Conservation (phyloP, 176 grass and related monocot genomes). For the Triticum aestivum region DNA sequence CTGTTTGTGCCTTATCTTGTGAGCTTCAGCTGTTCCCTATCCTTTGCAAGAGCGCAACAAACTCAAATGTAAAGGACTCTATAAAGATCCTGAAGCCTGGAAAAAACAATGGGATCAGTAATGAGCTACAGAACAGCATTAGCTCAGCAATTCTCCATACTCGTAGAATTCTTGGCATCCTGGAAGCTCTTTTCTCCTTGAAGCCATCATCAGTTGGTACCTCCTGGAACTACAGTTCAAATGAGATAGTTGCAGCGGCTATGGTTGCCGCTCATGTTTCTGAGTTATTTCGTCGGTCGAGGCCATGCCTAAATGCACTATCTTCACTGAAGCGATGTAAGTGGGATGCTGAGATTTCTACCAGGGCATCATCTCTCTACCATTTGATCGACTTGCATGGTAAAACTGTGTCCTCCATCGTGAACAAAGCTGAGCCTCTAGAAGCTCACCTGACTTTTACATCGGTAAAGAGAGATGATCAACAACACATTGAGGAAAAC, state of each 20-base stretch:
- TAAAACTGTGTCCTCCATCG: slow-evolving; percentile 94
- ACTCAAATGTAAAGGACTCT: slow-evolving; percentile 56
- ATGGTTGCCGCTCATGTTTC: slow-evolving; percentile 99
- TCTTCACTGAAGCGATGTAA: slow-evolving; percentile 81
- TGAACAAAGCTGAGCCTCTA: slow-evolving; percentile 95
- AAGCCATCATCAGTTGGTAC: slow-evolving; percentile 99
- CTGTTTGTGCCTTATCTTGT: slow-evolving; percentile 90
- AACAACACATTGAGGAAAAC: slow-evolving; percentile 39
- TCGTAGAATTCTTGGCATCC: slow-evolving; percentile 85
- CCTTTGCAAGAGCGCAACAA: slow-evolving; percentile 66
- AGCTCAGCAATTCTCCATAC: slow-evolving; percentile 83
- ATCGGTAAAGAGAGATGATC: slow-evolving; percentile 55
- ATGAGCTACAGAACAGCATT: slow-evolving; percentile 71
- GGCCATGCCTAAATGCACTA: slow-evolving; percentile 87
- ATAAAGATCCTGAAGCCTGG: slow-evolving; percentile 52
- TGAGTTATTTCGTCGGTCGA: slow-evolving; percentile 86
- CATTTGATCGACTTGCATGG: slow-evolving; percentile 97
- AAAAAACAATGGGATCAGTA: slow-evolving; percentile 65
- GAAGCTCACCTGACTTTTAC: slow-evolving; percentile 66
- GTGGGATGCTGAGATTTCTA: slow-evolving; percentile 84
- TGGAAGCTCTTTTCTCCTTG: slow-evolving; percentile 99
- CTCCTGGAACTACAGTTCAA: slow-evolving; percentile 98
- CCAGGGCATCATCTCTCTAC: slow-evolving; percentile 90
- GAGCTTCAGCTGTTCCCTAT: slow-evolving; percentile 92
- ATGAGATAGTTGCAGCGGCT: slow-evolving; percentile 97